Conservation (phyloP, 108 stramenopile genomes). For the Conticribra guillardii region DNA sequence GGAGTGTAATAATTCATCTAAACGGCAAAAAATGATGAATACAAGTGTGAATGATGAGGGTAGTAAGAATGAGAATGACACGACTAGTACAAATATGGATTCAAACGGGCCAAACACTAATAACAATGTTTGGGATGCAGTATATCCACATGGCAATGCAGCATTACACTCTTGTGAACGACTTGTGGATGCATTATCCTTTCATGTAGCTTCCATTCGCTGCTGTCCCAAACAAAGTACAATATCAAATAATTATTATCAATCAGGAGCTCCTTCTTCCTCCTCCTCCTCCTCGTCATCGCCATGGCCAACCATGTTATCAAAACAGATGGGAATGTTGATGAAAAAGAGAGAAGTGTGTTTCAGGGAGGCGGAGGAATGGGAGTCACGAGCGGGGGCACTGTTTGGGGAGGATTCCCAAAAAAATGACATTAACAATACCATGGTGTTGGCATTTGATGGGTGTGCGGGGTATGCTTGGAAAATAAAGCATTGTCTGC, state of each 20-base stretch:
- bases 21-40: neutral
- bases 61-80: too few relatives aligned
- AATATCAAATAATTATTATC: neutral
- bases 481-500: constrained; percentile 39
- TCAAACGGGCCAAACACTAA: too few relatives aligned
- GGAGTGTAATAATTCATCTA: neutral
- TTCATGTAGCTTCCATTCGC: constrained; percentile 25
- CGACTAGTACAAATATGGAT: too few relatives aligned
- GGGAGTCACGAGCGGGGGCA: constrained; percentile 21
- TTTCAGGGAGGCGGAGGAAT: constrained; percentile 31
- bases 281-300: too few relatives aligned
- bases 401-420: neutral
- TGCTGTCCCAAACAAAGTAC: neutral
- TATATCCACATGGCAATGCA: constrained; percentile 17
- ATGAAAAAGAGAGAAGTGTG: constrained; percentile 18
- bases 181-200: constrained; percentile 46
- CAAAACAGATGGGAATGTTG: constrained; percentile 3
- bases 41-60: neutral
- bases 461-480: constrained; percentile 35
- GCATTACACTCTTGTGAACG: constrained; percentile 26
- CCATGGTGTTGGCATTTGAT: neutral
- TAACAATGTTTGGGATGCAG: constrained; percentile 25
- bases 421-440: neutral
- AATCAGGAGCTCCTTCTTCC: too few relatives aligned
- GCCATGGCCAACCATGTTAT: too few relatives aligned